These are phyloP conservation scores for Jamesozyma spencerorum DNA, from an alignment of 805 yeast species.

Conservation along the genomic window DNA sequence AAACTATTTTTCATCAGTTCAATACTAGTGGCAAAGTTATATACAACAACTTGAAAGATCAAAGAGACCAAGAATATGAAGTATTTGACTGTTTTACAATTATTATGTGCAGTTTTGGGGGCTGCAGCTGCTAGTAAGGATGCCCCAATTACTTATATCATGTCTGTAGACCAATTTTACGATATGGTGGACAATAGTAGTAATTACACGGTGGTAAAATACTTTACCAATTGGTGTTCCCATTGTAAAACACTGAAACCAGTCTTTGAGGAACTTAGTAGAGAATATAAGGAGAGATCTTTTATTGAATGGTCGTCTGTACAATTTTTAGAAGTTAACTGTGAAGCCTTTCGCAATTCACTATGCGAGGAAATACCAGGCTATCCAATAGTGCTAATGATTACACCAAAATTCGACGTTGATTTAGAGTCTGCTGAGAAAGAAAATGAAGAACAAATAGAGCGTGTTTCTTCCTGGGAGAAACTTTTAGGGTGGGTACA, in stretches of 20 bases:
- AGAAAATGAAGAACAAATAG: slow-evolving; percentile 1
- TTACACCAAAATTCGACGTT: slow-evolving; percentile 33
- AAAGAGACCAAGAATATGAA: no score
- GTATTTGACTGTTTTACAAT: no score
- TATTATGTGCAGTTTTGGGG: not conserved
- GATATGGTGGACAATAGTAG: slow-evolving; percentile 19
- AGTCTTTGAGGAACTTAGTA: slow-evolving; percentile 41
- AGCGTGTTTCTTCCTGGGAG: slow-evolving; percentile 7
- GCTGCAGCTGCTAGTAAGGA: not conserved
- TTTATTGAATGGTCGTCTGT: slow-evolving; percentile 9
- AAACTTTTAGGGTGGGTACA: slow-evolving; percentile 5
- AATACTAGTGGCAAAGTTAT: no score
- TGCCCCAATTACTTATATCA: slow-evolving; percentile 12
- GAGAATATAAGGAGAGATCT: slow-evolving; percentile 14
- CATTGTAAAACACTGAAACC: slow-evolving; percentile 57
- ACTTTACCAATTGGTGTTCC: slow-evolving; percentile 63
- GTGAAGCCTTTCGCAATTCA: slow-evolving; percentile 27
- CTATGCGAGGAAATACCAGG: slow-evolving; percentile 35
- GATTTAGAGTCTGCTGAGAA: slow-evolving; percentile 1
- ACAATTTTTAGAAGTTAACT: slow-evolving; percentile 27
- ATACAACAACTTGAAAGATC: no score
- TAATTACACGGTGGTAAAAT: slow-evolving; percentile 28
- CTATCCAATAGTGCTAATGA: slow-evolving; percentile 55
- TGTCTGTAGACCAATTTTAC: slow-evolving; percentile 23
- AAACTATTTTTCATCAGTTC: no score